Conservation (phyloP, 2,329 filamentous ascomycete species). For the Paradendryphiella salina region DNA sequence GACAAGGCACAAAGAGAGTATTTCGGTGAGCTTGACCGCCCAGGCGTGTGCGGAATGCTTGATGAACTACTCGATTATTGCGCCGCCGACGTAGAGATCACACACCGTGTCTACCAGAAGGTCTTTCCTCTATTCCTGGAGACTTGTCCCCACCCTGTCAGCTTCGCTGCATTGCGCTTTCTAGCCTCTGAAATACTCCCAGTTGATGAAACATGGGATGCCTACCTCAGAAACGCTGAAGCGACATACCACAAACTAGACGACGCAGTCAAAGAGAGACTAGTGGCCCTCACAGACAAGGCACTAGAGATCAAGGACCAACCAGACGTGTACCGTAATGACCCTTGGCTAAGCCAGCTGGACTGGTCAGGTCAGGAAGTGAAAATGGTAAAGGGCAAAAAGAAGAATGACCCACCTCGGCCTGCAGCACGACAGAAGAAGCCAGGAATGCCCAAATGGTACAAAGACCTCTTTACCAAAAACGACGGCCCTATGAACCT, state of each 20-base stretch:
- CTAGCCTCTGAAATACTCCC: constrained; percentile 92
- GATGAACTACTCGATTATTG: constrained; percentile 91
- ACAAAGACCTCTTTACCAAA: constrained; percentile 82
- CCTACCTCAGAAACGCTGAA: constrained; percentile 82
- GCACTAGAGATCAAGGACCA: constrained; percentile 75
- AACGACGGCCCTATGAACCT: constrained; percentile 70
- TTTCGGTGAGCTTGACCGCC: constrained; percentile 79
- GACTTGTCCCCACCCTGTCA: constrained; percentile 94
- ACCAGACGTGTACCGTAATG: constrained; percentile 69
- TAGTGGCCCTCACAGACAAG: constrained; percentile 73
- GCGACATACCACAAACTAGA: constrained; percentile 78
- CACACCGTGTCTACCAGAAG: constrained; percentile 89
- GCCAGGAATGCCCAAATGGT: constrained; percentile 94
- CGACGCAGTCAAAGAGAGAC: constrained; percentile 73
- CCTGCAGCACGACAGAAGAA: constrained; percentile 85
- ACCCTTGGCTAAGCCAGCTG: constrained; percentile 90
- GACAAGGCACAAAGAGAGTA: constrained; percentile 87
- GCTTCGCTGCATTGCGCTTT: constrained; percentile 90
- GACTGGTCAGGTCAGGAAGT: constrained; percentile 96
- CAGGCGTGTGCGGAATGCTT: constrained; percentile 69
- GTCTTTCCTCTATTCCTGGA: constrained; percentile 89
- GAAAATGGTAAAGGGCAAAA: constrained; percentile 88
- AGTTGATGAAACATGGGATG: constrained; percentile 83
- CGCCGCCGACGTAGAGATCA: constrained; percentile 89
- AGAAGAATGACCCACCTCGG: constrained; percentile 76